A percentile compares a stretch with the other conserved stretches of the same genome.
Evolutionary conservation across 208 protist species (phyloP).

Genomic region (Jaenimonas drosophilae): DNA sequence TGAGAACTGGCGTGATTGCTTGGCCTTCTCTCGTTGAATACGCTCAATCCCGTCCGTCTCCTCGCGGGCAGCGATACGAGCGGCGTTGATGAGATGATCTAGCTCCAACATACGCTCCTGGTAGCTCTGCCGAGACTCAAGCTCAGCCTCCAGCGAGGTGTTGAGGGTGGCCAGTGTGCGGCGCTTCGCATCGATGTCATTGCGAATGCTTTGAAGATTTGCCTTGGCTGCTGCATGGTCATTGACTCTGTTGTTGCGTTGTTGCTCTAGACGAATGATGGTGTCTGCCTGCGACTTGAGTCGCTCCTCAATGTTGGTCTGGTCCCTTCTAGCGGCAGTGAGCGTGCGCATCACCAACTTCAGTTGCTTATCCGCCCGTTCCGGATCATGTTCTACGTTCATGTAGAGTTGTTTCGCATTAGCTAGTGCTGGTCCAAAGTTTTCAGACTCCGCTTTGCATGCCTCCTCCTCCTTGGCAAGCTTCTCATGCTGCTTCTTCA

Average conservation of each 20-base stretch:
- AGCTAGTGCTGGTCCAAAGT: constrained; percentile 41
- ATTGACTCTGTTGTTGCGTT: constrained; percentile 53
- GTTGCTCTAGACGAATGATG: constrained; percentile 68
- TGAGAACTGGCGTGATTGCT: constrained; percentile 33
- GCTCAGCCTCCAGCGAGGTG: constrained; percentile 68
- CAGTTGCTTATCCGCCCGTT: constrained; percentile 66
- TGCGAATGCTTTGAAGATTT: constrained; percentile 47
- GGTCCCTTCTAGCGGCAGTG: constrained; percentile 51
- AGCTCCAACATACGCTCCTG: constrained; percentile 62
- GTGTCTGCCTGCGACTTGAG: constrained; percentile 37
- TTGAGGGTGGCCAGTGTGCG: constrained; percentile 84
- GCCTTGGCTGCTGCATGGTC: constrained; percentile 54
- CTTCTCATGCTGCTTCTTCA: constrained; percentile 27
- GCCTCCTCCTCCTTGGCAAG: constrained; percentile 42
- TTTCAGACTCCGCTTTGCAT: constrained; percentile 35
- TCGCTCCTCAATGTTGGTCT: constrained; percentile 53
- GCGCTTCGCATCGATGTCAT: constrained; percentile 69
- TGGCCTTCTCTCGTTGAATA: constrained; percentile 62
- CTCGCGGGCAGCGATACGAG: constrained; percentile 33
- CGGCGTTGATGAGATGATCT: constrained; percentile 63
- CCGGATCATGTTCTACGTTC: constrained; percentile 78
- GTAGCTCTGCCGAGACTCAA: constrained; percentile 56
- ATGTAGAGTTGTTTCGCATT: constrained; percentile 56
- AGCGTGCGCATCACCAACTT: constrained; percentile 60
- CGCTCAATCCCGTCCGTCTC: constrained; percentile 57